Evolutionary conservation across 352 stramenopile species (phyloP).

Genomic region (Pythium grandisporangium): DNA sequence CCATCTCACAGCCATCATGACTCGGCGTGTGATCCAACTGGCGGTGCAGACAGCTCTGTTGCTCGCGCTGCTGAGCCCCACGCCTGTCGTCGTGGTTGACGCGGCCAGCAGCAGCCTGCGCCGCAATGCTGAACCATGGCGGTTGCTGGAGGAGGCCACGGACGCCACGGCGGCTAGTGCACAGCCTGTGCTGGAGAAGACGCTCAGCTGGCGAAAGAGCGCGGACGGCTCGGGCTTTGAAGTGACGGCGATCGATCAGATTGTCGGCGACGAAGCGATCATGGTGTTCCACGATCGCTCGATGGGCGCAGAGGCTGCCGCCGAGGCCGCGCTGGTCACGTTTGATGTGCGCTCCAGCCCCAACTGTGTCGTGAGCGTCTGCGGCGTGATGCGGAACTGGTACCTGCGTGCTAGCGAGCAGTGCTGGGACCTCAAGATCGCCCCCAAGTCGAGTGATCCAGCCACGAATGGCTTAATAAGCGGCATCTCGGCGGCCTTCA

Average conservation of each 20-base stretch:
- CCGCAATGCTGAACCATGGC: constrained; percentile 9
- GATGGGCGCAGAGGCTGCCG: constrained; percentile 15
- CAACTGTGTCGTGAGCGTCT: constrained; percentile 75
- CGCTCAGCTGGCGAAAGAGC: constrained; percentile 29
- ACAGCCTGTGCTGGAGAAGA: constrained; percentile 17
- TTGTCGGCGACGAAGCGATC: constrained; percentile 52
- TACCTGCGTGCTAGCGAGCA: constrained; percentile 49
- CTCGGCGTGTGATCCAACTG: constrained; percentile 11
- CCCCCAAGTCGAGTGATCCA: constrained; percentile 41
- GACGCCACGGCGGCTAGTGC: neutral
- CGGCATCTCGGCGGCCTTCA: constrained; percentile 62
- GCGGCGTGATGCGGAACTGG: constrained; percentile 49
- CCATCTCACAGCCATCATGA: too few relatives aligned
- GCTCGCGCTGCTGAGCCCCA: neutral
- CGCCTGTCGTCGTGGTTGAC: neutral
- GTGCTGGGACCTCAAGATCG: constrained; percentile 67
- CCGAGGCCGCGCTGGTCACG: constrained; percentile 51
- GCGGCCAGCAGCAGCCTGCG: constrained; percentile 6
- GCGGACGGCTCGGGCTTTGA: constrained; percentile 14
- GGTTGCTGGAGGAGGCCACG: constrained; percentile 1
- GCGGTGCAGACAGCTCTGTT: constrained; percentile 4
- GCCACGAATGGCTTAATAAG: constrained; percentile 51
- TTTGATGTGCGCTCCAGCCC: constrained; percentile 57
- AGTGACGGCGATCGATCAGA: constrained; percentile 35
- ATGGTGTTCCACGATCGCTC: constrained; percentile 59